Evolutionary conservation across 2,329 filamentous ascomycete species (phyloP).

Genomic region (Fusarium nygamai): DNA sequence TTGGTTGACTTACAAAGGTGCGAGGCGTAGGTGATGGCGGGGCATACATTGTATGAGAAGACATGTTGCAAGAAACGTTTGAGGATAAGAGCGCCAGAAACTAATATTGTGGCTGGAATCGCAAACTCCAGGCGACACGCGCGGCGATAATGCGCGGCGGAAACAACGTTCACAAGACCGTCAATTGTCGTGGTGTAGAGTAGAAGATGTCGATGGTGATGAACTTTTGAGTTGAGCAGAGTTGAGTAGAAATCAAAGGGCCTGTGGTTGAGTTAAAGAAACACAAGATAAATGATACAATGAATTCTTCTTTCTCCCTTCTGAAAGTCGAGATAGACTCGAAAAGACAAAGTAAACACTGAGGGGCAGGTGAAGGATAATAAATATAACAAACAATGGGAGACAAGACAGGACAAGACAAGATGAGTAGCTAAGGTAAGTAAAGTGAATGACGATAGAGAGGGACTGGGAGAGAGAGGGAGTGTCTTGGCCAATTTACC

Average conservation of each 20-base stretch:
- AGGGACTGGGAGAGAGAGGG: conserved; percentile 27
- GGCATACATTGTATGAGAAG: conserved; percentile 4
- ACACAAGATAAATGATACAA: not conserved
- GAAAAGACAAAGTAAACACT: not conserved
- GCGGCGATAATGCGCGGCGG: not conserved
- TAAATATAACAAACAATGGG: conserved; percentile 40
- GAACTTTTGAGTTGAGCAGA: not conserved
- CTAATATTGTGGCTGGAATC: not conserved
- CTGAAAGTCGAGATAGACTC: not conserved
- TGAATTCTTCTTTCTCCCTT: not conserved
- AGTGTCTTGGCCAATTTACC: conserved; percentile 20
- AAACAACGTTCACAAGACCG: not conserved
- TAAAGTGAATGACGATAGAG: conserved; percentile 32
- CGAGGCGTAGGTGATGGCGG: not conserved
- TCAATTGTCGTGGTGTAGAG: not conserved
- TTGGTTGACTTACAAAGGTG: conserved; percentile 30
- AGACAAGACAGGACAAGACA: not conserved
- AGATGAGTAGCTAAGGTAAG: not conserved
- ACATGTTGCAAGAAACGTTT: conserved; percentile 5
- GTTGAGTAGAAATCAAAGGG: not conserved
- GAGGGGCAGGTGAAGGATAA: conserved; percentile 28
- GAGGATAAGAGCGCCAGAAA: not conserved
- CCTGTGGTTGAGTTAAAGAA: not conserved
- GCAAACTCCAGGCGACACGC: not conserved
- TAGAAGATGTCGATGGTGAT: not conserved